Evolutionary conservation across 345 rosid genomes (phyloP).

Genomic region (Triadica sebifera): DNA sequence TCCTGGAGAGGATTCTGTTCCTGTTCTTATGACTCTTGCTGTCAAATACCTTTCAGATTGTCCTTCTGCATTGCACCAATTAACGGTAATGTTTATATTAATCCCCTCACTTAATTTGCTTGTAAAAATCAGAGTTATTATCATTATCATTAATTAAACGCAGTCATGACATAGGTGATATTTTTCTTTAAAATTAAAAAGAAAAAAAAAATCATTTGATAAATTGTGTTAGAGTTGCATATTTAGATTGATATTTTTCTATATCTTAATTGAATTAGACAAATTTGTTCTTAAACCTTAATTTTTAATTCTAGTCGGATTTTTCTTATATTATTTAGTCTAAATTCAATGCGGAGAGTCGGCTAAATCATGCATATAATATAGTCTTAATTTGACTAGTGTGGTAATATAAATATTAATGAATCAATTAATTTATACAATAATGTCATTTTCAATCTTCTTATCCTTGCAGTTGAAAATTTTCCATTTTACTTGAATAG

Average conservation of each 20-base stretch:
- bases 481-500: background rate
- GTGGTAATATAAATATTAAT: background rate
- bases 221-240: no score
- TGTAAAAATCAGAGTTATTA: no score
- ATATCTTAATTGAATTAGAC: no score
- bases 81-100: conserved; percentile 48
- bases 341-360: background rate
- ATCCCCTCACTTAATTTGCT: background rate
- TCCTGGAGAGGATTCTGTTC: conserved; percentile 98
- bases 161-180: no score
- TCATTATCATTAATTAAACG: no score
- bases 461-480: background rate
- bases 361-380: background rate
- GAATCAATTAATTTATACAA: background rate
- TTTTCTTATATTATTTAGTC: background rate
- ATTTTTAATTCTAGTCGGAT: no score
- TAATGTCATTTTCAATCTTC: background rate
- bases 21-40: conserved; percentile 87
- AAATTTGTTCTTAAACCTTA: no score
- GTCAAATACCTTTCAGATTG: conserved; percentile 78
- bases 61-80: conserved; percentile 67
- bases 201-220: no score
- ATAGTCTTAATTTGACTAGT: background rate
- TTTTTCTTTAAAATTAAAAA: no score
- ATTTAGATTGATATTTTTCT: no score